These are phyloP conservation scores for Metarhizium robertsii DNA, from an alignment of 2,329 filamentous ascomycete species.

Conservation along the genomic window DNA sequence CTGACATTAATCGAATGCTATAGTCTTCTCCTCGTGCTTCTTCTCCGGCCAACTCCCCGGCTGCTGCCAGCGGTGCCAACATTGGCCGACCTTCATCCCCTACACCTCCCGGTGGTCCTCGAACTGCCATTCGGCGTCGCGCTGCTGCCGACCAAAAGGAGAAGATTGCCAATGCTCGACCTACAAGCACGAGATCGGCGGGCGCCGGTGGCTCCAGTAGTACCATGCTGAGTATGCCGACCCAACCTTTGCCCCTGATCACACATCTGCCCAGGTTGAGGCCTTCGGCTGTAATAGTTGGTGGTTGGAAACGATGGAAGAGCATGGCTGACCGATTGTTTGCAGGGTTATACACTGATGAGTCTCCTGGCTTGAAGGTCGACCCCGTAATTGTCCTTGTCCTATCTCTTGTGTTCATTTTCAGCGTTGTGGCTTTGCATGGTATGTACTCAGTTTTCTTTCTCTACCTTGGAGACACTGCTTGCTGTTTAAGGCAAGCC, in stretches of 20 bases:
- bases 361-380: conserved; percentile 93
- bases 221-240: conserved; percentile 89
- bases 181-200: conserved; percentile 83
- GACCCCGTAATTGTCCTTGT: conserved; percentile 97
- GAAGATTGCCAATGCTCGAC: conserved; percentile 87
- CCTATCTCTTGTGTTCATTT: conserved; percentile 95
- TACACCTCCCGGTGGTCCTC: conserved; percentile 83
- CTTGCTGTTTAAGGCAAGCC: background rate
- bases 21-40: conserved; percentile 52
- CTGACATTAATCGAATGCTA: background rate
- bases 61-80: conserved; percentile 56
- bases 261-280: background rate
- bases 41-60: conserved; percentile 48
- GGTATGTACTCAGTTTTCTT: conserved; percentile 1
- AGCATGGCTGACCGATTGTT: background rate
- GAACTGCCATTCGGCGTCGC: conserved; percentile 89
- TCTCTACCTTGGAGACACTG: background rate
- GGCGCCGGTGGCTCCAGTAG: conserved; percentile 93
- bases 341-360: conserved; percentile 88
- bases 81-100: conserved; percentile 76
- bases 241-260: background rate
- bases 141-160: conserved; percentile 96
- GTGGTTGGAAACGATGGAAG: background rate
- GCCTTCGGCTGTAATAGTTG: background rate
- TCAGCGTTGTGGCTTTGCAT: conserved; percentile 94